Evolutionary conservation across 768 basidiomycete genomes (phyloP), one percentile per base, ranked within the genome.

Genomic region (Pulveroboletus sp.): DNA sequence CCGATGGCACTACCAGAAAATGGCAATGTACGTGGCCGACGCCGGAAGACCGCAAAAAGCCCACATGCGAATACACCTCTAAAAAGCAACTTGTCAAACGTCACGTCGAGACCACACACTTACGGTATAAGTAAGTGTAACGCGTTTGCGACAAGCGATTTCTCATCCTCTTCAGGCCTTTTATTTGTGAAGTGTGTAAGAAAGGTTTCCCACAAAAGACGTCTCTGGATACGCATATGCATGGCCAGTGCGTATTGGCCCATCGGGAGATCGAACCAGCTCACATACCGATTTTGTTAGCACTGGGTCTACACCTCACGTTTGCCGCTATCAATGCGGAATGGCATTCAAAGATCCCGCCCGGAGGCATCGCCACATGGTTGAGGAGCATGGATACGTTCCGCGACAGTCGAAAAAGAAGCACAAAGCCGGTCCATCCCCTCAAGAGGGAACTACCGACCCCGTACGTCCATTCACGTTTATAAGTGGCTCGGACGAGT

Each of bases 1-100:
- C 62, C 11, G 69, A 68, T 52, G 69, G 69, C 17, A 60, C 66
- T 14, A 61, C 64, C 41, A 64, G 66, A 49, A 71, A 66, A 45
- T 75, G 69, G 68, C 58, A 65, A 38, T 75, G 75, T 62, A 69
- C 68, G 40, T 76, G 75, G 75, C 55, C 63, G 38, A 68, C 69
- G 13, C 61, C 65, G 39, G 60, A 57, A 48, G 67, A 62, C 46
- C 69, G 50, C 53, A 62, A 62, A 43, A 62, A 59, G 25, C 58
- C 59, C 31, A 59, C 56, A 38, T 80, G 78, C 53, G 61, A 67
- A 19, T 78, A 78, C 52, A 60, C 62, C 29, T 69, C 75, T 21
- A 80, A 81, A 59, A 84, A 81, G 63, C 84, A 85, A 60, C 72
- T 84, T 36, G 80, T 86, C 49, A 85, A 84, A 63, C 75, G 85